Evolutionary conservation across 148 eudicot genomes (phyloP).

Genomic region (Rheum nobile): DNA sequence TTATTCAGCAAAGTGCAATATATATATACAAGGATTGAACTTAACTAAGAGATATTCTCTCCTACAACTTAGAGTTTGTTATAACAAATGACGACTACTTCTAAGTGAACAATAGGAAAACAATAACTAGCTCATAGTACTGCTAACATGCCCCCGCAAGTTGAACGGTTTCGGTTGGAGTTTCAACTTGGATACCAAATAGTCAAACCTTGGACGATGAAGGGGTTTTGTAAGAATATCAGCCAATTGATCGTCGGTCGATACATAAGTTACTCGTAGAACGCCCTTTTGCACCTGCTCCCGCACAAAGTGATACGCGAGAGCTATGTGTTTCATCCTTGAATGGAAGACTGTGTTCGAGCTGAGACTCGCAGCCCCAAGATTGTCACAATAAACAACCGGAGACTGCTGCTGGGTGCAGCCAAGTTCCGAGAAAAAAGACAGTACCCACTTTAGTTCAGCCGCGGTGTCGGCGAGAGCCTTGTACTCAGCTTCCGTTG

Average conservation of each 20-base stretch:
- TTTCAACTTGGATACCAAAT: background rate
- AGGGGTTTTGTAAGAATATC: conserved; percentile 8
- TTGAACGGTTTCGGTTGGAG: background rate
- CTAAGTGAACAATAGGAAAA: too few relatives aligned
- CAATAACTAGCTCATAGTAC: too few relatives aligned
- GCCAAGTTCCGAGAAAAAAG: background rate
- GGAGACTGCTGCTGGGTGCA: background rate
- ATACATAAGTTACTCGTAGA: background rate
- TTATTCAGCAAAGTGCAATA: too few relatives aligned
- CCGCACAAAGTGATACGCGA: conserved; percentile 8
- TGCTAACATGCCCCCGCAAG: conserved; percentile 10
- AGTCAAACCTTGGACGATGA: background rate
- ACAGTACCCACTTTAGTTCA: background rate
- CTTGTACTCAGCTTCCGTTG: background rate
- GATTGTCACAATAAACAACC: background rate
- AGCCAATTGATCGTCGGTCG: conserved; percentile 4
- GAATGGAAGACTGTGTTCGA: conserved; percentile 6
- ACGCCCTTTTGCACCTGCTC: background rate
- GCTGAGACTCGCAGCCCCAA: background rate
- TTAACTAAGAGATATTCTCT: too few relatives aligned
- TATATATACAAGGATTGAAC: too few relatives aligned
- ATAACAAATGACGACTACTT: too few relatives aligned
- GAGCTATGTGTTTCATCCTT: conserved; percentile 7
- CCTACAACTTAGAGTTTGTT: too few relatives aligned
- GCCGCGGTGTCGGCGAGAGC: background rate